Base-by-base conservation (phyloP, 352 stramenopile species). In the Phytophthora pluvialis region DNA sequence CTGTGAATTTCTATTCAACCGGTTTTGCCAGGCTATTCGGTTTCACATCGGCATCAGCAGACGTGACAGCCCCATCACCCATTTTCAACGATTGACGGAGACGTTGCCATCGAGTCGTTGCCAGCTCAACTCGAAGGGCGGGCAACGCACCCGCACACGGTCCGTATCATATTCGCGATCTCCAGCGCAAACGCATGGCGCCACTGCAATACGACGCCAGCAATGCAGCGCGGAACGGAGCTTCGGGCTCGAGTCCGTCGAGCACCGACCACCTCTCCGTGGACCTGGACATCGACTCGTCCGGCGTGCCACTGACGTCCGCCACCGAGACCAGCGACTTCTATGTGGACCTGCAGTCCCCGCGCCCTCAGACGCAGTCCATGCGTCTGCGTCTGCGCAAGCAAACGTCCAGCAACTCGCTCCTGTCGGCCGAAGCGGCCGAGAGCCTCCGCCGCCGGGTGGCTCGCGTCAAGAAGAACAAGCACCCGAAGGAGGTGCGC, bases 391-490 rank as follows among this genome's bases (percentile, higher is more conserved):
- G 74, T 5, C 67, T 82, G 13, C 70, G 74, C 7, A 77, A 70
- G 52, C 67, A 70, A 32, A 51, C 61, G 33, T 65, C 67, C 16
- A 56, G 33, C 36, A 42, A 45, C 11, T 72, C 57, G 21, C 36
- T 46, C 0, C 46, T 72, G 11, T 72, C 63, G 6, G 39, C 48
- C 16, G 53, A 66, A n/a, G 42, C 57, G 18, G 43, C 52, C 18
- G 63, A 68, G 16, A 69, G 60, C 4, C 32, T 65, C 4, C 50
- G 66, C 3, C 68, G 68, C 15, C 64, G 68, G 39, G 64, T 80
- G 13, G 47, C 60, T 61, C 72, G 64, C 15, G 64, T 84, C 29
- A 82, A 80, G 64, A 83, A 84, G 67, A 78, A 70, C 47, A 72
- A 75, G 38, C 75, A 81, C 55, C 64, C 54, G 48, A 81, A 42